Evolutionary conservation across 176 grass and related monocot genomes (phyloP).

Genomic region (Rhynchospora pubera): DNA sequence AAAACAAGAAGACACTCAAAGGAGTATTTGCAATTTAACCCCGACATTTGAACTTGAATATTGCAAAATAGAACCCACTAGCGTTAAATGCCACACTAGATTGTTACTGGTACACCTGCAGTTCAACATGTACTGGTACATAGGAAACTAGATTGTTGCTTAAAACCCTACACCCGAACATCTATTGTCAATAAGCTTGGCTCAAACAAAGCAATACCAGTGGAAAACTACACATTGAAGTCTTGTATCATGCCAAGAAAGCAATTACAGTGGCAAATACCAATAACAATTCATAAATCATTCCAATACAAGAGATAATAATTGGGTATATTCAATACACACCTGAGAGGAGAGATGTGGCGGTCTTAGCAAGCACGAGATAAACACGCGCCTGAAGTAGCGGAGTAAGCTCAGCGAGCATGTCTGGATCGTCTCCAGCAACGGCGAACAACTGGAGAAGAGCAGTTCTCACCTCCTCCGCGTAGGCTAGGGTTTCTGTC

Average conservation of each 20-base stretch:
- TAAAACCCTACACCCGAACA: constrained; percentile 8
- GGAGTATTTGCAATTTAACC: neutral
- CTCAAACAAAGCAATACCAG: neutral
- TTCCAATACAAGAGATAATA: neutral
- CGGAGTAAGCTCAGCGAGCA: constrained; percentile 55
- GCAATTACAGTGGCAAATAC: neutral
- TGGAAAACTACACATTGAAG: neutral
- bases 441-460: constrained; percentile 52
- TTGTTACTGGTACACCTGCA: too few species aligned
- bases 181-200: neutral
- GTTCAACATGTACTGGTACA: neutral
- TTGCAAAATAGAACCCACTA: neutral
- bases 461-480: constrained; percentile 41
- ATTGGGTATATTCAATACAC: neutral
- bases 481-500: constrained; percentile 42
- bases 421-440: constrained; percentile 40
- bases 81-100: too few species aligned
- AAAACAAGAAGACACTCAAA: neutral
- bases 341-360: constrained; percentile 55
- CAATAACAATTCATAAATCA: neutral
- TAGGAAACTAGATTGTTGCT: neutral
- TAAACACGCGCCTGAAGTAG: constrained; percentile 55
- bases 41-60: neutral
- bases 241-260: neutral
- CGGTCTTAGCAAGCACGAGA: constrained; percentile 55